Percentiles rank a stretch among this genome's conserved stretches.
Evolutionary conservation across 1,139 yeast genomes (phyloP).

Genomic region (Pneumocystis oryctolagi): DNA sequence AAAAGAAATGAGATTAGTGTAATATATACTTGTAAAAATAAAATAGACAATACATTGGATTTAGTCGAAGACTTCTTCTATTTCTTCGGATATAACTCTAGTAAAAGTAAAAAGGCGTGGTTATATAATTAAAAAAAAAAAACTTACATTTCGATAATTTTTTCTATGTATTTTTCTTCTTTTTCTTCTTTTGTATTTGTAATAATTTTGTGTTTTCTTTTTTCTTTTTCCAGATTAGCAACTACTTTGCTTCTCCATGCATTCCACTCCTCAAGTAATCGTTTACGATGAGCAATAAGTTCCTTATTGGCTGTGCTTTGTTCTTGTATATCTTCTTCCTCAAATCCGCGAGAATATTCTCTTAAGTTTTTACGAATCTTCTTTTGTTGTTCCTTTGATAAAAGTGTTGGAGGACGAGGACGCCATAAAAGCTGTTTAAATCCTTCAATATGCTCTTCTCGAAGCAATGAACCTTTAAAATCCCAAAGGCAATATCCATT

Average conservation of each 20-base stretch:
- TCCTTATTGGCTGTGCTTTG: slow-evolving; percentile 88
- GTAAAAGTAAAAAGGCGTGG: background rate
- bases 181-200: slow-evolving; percentile 32
- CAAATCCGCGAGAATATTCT: slow-evolving; percentile 84
- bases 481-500: slow-evolving; percentile 84
- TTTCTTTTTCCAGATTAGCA: slow-evolving; percentile 29
- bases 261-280: slow-evolving; percentile 72
- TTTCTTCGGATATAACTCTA: background rate
- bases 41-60: background rate
- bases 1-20: background rate
- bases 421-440: slow-evolving; percentile 92
- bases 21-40: background rate
- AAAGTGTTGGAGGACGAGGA: slow-evolving; percentile 77
- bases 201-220: slow-evolving; percentile 31
- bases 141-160: slow-evolving; percentile 43
- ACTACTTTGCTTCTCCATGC: slow-evolving; percentile 47
- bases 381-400: slow-evolving; percentile 68
- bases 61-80: background rate
- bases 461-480: slow-evolving; percentile 60
- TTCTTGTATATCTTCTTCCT: slow-evolving; percentile 92
- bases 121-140: background rate
- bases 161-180: slow-evolving; percentile 55
- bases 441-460: slow-evolving; percentile 64
- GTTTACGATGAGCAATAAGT: slow-evolving; percentile 71
- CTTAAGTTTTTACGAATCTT: slow-evolving; percentile 79